Evolutionary conservation across 352 stramenopile genomes (phyloP).

Genomic region (Phytopythium cucurbitacearum): DNA sequence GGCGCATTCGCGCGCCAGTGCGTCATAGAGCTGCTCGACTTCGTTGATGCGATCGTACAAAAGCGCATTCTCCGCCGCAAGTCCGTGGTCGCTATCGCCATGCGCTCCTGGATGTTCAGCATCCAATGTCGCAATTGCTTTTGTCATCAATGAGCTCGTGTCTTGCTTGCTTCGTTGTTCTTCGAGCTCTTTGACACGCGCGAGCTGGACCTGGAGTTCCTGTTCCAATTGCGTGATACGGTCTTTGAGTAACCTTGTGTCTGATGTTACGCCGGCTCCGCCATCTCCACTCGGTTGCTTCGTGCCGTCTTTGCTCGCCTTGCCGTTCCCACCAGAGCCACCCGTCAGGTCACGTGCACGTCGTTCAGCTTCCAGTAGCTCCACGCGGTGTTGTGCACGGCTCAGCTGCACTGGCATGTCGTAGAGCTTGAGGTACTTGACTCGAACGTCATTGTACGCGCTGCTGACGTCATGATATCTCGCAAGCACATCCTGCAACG

Average conservation of each 20-base stretch:
- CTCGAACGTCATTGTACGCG: conserved; percentile 38
- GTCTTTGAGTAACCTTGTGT: conserved; percentile 10
- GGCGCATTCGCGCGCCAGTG: conserved; percentile 47
- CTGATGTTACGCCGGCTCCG: too few species aligned
- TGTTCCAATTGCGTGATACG: conserved; percentile 50
- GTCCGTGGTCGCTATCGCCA: conserved; percentile 11
- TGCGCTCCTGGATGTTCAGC: neutral
- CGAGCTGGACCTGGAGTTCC: conserved; percentile 32
- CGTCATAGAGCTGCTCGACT: conserved; percentile 72
- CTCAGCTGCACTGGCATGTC: conserved; percentile 43
- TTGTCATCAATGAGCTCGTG: neutral
- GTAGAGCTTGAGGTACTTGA: conserved; percentile 44
- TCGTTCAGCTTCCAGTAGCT: conserved; percentile 38
- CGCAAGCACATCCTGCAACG: conserved; percentile 22
- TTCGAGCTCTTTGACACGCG: conserved; percentile 48
- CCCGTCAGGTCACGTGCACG: conserved; percentile 1
- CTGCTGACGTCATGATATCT: conserved; percentile 40
- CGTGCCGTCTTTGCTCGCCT: neutral
- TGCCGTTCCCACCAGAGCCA: too few species aligned
- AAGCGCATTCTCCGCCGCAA: conserved; percentile 53
- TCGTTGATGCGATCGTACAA: conserved; percentile 64
- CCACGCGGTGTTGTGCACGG: conserved; percentile 40
- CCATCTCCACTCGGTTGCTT: neutral
- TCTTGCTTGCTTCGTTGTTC: conserved; percentile 7
- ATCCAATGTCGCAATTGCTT: too few species aligned